Evolutionary conservation across 371 early-diverging fungal genomes (phyloP), one percentile per base, ranked within the genome.

Genomic region (Mucor sp.): DNA sequence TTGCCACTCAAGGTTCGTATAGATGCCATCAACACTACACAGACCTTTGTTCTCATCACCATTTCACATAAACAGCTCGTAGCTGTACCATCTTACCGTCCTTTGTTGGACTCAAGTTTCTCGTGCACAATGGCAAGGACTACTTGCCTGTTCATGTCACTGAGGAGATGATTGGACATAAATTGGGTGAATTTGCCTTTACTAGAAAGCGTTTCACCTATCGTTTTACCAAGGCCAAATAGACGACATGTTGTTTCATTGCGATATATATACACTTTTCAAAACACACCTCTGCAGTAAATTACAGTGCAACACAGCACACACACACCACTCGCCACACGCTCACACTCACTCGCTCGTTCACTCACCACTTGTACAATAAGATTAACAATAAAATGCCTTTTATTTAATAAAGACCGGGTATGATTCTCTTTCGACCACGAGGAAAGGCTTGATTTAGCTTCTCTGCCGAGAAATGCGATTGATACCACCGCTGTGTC

Each of bases 141-240:
- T 97, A 93, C 81, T 60, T 92, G 25, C 95, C 96, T 15, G 87
- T 98, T 21, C 77, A 82, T 25, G 88, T 98, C 28, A 93, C 92
- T 11, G 98, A 97, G 83, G 95, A 95, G 70, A 98, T 97, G 97
- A 93, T 97, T 69, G 96, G 95, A n/a, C 93, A 92, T 74, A 96
- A 95, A 75, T 84, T 98, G 19, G 98, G 98, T 60, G 98, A 97
- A 85, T 97, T 98, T 70, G 88, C 95, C 6, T 91, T 91, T 41
- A 96, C 97, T 12, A 85, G 95, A 76, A 95, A 96, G 82, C 83
- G 89, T 58, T 97, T 93, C 86, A 86, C 86, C 28, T 96, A 95
- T 81, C 89, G 93, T 67, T 91, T 94, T 65, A 94, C 95, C 64
- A 95, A 95, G 79, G 87, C 87, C 83, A 93, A 89, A 76, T 94